A percentile compares a stretch with the other conserved stretches of the same genome.
Conservation (phyloP, 306 rosid species). For the Citrullus colocynthis region DNA sequence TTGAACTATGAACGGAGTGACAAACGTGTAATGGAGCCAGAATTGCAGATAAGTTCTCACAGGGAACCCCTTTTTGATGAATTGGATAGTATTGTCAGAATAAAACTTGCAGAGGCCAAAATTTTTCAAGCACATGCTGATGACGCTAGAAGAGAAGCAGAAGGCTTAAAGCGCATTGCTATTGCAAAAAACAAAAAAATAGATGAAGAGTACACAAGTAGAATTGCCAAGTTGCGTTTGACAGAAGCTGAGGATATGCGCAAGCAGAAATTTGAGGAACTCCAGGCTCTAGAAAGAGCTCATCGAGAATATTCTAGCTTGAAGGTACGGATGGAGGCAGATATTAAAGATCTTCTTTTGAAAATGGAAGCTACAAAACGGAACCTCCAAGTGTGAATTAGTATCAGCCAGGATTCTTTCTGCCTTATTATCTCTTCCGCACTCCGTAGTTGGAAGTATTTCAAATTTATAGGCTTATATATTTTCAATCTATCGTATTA, state of each 20-base stretch:
- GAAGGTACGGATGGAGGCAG: constrained; percentile 88
- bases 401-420: neutral
- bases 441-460: neutral
- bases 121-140: constrained; percentile 91
- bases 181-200: constrained; percentile 71
- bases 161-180: constrained; percentile 76
- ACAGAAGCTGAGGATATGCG: constrained; percentile 67
- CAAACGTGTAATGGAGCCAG: constrained; percentile 40
- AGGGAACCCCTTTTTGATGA: constrained; percentile 77
- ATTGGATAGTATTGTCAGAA: constrained; percentile 66
- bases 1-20: constrained; percentile 46
- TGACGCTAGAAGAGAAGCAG: constrained; percentile 91
- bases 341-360: constrained; percentile 66
- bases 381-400: constrained; percentile 49
- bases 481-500: neutral
- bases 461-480: constrained; percentile 7
- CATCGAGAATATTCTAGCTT: constrained; percentile 68
- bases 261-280: constrained; percentile 63
- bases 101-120: constrained; percentile 81
- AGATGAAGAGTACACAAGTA: constrained; percentile 62
- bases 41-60: constrained; percentile 46
- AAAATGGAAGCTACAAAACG: constrained; percentile 96
- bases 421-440: neutral
- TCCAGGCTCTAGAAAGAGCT: constrained; percentile 62
- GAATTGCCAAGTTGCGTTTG: constrained; percentile 58